These are phyloP conservation scores for Lagenidium giganteum DNA, from an alignment of 352 stramenopile genomes.

Conservation along the genomic window DNA sequence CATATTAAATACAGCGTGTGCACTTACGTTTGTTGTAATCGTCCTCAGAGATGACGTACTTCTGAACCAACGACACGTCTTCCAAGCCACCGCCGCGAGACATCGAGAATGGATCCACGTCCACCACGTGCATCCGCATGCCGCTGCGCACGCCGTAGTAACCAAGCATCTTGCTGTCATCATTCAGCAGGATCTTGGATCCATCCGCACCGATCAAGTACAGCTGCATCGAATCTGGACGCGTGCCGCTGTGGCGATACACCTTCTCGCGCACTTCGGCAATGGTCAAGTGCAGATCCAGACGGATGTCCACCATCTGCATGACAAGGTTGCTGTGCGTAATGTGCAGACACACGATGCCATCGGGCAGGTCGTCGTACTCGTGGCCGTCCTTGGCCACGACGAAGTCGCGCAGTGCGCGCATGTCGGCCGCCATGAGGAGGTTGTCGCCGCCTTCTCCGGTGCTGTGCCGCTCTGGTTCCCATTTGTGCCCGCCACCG, in stretches of 20 bases:
- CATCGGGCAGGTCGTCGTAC: slow-evolving; percentile 83
- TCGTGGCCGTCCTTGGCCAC: slow-evolving; percentile 81
- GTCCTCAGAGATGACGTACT: slow-evolving; percentile 98
- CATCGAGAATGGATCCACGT: slow-evolving; percentile 96
- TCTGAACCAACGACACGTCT: slow-evolving; percentile 95
- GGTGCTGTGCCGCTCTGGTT: not conserved
- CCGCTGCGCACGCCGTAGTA: slow-evolving; percentile 90
- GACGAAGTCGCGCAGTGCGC: slow-evolving; percentile 69
- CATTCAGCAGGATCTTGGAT: slow-evolving; percentile 43
- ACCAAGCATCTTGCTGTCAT: slow-evolving; percentile 83
- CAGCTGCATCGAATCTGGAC: slow-evolving; percentile 85
- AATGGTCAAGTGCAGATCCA: slow-evolving; percentile 91
- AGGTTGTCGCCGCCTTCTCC: too few relatives aligned
- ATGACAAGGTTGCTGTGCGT: slow-evolving; percentile 97
- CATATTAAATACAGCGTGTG: not conserved
- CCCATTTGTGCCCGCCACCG: not conserved
- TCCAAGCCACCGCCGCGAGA: slow-evolving; percentile 93
- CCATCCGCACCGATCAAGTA: slow-evolving; percentile 53
- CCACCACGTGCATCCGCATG: slow-evolving; percentile 94
- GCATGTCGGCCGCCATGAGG: slow-evolving; percentile 75
- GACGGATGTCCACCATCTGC: slow-evolving; percentile 96
- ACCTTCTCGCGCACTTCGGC: slow-evolving; percentile 89
- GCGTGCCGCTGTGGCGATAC: slow-evolving; percentile 95
- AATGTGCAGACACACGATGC: slow-evolving; percentile 93
- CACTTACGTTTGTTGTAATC: slow-evolving; percentile 96